Conservation (phyloP, 2,329 filamentous ascomycete genomes). For the Dactylellina leptospora region DNA sequence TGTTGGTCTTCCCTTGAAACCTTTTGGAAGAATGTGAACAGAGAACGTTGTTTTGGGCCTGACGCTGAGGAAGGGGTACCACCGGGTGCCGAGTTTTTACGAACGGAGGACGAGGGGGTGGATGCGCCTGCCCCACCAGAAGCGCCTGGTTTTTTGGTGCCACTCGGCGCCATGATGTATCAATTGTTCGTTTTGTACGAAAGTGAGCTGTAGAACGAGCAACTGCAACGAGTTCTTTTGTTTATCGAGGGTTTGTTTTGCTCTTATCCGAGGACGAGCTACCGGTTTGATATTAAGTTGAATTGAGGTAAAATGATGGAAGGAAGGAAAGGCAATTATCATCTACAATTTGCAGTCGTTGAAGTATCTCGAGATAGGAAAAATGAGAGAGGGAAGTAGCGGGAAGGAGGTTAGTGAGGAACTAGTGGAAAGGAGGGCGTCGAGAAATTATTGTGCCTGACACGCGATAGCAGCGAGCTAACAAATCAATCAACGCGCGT, state of each 20-base stretch:
- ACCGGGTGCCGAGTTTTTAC: conserved; percentile 58
- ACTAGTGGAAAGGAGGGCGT: conserved; percentile 32
- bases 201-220: neutral
- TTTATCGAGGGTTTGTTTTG: neutral
- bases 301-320: neutral
- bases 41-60: conserved; percentile 61
- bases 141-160: conserved; percentile 57
- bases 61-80: conserved; percentile 62
- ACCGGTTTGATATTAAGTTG: too few relatives aligned
- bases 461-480: conserved; percentile 16
- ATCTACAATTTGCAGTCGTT: conserved; percentile 29
- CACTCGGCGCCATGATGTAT: conserved; percentile 59
- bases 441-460: conserved; percentile 19
- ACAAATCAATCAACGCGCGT: conserved; percentile 20
- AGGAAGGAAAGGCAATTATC: neutral
- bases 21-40: conserved; percentile 78
- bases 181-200: conserved; percentile 52
- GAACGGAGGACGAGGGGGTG: conserved; percentile 55
- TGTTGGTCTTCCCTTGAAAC: conserved; percentile 72
- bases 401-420: neutral
- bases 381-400: neutral
- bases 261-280: conserved; percentile 22
- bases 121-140: conserved; percentile 57
- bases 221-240: conserved; percentile 6
- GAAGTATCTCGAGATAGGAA: conserved; percentile 1